Conservation (phyloP, 2,329 filamentous ascomycete genomes). For the Sphaceloma murrayae region DNA sequence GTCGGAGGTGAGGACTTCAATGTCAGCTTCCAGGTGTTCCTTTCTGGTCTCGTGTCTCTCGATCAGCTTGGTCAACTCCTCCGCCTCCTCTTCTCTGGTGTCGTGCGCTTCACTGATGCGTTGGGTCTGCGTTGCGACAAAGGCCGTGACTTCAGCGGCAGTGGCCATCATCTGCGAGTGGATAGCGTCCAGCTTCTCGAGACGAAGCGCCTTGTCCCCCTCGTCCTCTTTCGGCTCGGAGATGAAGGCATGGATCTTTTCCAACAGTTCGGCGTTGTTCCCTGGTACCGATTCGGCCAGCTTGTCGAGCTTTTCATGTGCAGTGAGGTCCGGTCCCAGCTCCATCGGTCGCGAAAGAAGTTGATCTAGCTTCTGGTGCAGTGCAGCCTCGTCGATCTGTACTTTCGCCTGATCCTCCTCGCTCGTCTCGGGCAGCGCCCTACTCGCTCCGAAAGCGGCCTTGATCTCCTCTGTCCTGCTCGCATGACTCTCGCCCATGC, state of each 20-base stretch:
- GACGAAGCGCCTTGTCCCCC: constrained; percentile 60
- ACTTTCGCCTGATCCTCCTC: constrained; percentile 34
- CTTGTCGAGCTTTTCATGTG: constrained; percentile 39
- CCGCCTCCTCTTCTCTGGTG: constrained; percentile 65
- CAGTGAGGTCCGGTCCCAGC: constrained; percentile 17
- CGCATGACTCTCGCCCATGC: constrained; percentile 26
- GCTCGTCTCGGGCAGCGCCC: constrained; percentile 35
- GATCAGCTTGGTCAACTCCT: constrained; percentile 70
- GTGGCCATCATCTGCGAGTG: constrained; percentile 79
- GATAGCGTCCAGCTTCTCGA: constrained; percentile 79
- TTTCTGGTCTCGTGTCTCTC: constrained; percentile 64
- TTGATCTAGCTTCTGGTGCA: constrained; percentile 50
- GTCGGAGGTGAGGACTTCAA: constrained; percentile 37
- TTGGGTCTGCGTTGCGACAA: constrained; percentile 66
- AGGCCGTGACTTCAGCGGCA: constrained; percentile 72
- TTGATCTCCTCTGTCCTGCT: constrained; percentile 37
- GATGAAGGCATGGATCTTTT: constrained; percentile 9
- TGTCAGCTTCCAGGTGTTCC: constrained; percentile 45
- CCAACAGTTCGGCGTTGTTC: constrained; percentile 9
- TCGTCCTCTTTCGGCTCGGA: constrained; percentile 41
- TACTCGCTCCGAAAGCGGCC: constrained; percentile 32
- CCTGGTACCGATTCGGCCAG: constrained; percentile 39
- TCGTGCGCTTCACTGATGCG: constrained; percentile 69
- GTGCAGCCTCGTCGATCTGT: constrained; percentile 55
- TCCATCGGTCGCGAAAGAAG: constrained; percentile 31